These are phyloP conservation scores for Colletotrichum sp. DNA, from an alignment of 2,329 filamentous ascomycete genomes.

Conservation along the genomic window DNA sequence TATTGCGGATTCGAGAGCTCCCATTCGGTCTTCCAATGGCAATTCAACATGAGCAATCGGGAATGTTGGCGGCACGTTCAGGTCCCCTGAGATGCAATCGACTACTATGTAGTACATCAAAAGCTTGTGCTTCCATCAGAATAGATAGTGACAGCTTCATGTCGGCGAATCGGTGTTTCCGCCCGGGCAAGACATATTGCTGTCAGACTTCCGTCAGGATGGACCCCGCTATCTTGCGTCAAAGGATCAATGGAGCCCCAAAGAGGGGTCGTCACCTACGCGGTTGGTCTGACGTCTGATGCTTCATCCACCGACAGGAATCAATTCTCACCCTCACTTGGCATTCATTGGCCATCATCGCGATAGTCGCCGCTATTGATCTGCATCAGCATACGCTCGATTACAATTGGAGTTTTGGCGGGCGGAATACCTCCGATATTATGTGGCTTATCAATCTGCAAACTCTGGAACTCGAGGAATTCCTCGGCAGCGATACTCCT, in stretches of 20 bases:
- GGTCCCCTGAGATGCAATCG: background rate
- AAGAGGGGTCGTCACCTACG: background rate
- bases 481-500: background rate
- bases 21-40: background rate
- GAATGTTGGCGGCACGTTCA: background rate
- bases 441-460: background rate
- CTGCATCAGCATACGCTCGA: background rate
- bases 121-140: background rate
- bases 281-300: background rate
- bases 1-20: background rate
- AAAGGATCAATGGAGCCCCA: background rate
- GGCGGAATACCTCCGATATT: background rate
- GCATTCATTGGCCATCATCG: background rate
- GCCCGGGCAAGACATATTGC: background rate
- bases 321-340: background rate
- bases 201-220: background rate
- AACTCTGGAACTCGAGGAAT: background rate
- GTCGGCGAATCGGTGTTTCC: background rate
- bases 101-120: background rate
- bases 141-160: background rate
- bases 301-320: background rate
- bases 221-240: background rate
- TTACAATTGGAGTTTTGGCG: background rate
- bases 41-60: background rate
- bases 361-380: background rate